phyloP scores from a whole-genome alignment of 306 rosid species.

The Castanopsis chinensis region DNA sequence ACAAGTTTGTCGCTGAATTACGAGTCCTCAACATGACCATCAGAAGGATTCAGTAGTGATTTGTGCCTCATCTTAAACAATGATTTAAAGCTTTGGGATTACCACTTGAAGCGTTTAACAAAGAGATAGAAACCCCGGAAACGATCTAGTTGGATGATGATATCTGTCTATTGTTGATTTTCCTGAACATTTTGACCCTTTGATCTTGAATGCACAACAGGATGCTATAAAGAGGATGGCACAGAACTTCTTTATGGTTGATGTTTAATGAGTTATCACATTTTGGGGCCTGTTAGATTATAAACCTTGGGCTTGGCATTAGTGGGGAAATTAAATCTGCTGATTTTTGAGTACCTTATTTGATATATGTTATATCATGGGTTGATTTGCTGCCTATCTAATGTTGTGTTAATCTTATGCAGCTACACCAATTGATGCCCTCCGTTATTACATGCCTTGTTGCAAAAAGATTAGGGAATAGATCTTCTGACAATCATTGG shows the following conservation, averaged over 20 bases:
- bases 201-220: background rate
- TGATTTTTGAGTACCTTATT: slow-evolving; percentile 16
- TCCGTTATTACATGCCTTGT: slow-evolving; percentile 83
- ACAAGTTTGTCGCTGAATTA: background rate
- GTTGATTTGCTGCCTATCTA: slow-evolving; percentile 25
- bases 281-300: background rate
- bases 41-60: background rate
- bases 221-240: background rate
- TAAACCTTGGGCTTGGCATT: background rate
- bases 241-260: background rate
- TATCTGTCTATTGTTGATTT: background rate
- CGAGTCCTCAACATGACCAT: background rate
- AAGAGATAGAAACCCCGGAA: background rate
- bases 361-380: background rate
- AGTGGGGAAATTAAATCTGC: background rate
- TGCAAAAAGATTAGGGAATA: slow-evolving; percentile 77
- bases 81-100: background rate
- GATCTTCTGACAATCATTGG: slow-evolving; percentile 84
- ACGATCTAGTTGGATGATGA: slow-evolving; percentile 3
- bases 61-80: background rate
- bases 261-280: background rate
- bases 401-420: slow-evolving; percentile 30
- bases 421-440: slow-evolving; percentile 96
- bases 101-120: background rate
- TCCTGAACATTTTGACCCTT: background rate